Base-by-base conservation (phyloP, 1,284 basidiomycete genomes). In the Phlebopus sp. region DNA sequence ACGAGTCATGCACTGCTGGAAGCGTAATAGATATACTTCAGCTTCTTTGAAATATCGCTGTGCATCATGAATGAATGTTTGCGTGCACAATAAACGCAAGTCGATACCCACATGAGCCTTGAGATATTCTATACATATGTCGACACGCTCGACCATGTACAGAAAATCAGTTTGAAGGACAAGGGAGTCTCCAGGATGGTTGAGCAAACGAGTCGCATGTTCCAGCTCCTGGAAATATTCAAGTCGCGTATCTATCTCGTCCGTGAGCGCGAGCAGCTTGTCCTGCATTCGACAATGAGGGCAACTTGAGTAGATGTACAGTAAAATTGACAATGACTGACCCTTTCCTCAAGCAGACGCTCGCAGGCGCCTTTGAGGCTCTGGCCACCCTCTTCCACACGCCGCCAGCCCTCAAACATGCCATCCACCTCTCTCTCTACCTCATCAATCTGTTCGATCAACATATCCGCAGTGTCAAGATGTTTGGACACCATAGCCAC, bases 161-260 rank as follows among this genome's bases (percentile, higher is more conserved):
- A 97, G 68, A 66, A 97, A 97, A 61, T 94, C 92, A 0, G 85
- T 81, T 55, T 90, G 83, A 5, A 94, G 76, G 29, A 97, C 94
- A 15, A 97, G 79, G 0, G 90, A 85, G 54, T 93, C 90, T 32
- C 92, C 92, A 1, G 93, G 92, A 58, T 92, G 84, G 65, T 96
- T 97, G 44, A 97, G 76, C 82, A 94, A 88, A 36, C 90, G 78
- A 5, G 90, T 94, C 5, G 92, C 91, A 31, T 84, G 79, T 56
- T 97, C 94, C 25, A 97, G 78, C 59, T 94, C 91, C 57, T 90
- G 85, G 73, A 97, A 97, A 68, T 93, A 97, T 52, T 91, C 88
- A 47, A 97, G 67, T 18, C 90, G 76, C 29, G 78, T 74, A 2
- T 79, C 84, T 32, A 97, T 85, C 45, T 83, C 82, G 14, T 92